A percentile compares a stretch with the other conserved stretches of the same genome.
phyloP scores from a whole-genome alignment of 73 alveolate species.

The Stentor roeselii region DNA sequence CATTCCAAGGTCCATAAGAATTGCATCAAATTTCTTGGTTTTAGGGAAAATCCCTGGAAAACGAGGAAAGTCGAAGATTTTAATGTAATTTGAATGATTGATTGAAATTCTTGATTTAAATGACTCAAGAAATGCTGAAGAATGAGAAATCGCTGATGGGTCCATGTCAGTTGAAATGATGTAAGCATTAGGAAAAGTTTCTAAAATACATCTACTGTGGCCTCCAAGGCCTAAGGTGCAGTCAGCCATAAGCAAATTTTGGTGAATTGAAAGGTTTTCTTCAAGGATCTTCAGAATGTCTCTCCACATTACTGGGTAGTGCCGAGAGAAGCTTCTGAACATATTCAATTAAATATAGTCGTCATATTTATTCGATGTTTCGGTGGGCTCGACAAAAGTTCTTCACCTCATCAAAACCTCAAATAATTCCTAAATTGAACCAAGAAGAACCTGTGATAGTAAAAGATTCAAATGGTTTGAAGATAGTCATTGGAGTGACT shows the following conservation, averaged over 20 bases:
- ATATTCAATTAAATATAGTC: too few species aligned
- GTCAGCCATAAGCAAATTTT: neutral
- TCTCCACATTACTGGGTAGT: slow-evolving; percentile 28
- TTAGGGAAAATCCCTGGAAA: neutral
- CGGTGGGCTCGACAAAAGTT: too few species aligned
- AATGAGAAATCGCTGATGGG: neutral
- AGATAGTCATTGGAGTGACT: too few species aligned
- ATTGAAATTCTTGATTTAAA: slow-evolving; percentile 8
- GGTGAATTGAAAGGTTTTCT: neutral
- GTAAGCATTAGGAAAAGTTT: neutral
- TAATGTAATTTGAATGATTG: slow-evolving; percentile 2
- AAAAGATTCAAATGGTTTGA: too few species aligned
- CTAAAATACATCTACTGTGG: slow-evolving; percentile 1
- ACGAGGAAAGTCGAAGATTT: neutral
- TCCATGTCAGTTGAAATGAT: slow-evolving; percentile 3
- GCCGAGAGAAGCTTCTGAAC: too few species aligned
- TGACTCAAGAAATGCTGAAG: neutral
- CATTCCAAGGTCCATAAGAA: slow-evolving; percentile 2
- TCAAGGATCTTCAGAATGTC: neutral
- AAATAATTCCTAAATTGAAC: too few species aligned
- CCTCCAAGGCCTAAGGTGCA: slow-evolving; percentile 32
- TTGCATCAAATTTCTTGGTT: slow-evolving; percentile 7
- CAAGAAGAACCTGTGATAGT: too few species aligned
- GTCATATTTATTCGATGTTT: too few species aligned
- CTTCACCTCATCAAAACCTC: too few species aligned